Evolutionary conservation across 345 rosid genomes (phyloP).

Genomic region (Bruguiera gymnorhiza): DNA sequence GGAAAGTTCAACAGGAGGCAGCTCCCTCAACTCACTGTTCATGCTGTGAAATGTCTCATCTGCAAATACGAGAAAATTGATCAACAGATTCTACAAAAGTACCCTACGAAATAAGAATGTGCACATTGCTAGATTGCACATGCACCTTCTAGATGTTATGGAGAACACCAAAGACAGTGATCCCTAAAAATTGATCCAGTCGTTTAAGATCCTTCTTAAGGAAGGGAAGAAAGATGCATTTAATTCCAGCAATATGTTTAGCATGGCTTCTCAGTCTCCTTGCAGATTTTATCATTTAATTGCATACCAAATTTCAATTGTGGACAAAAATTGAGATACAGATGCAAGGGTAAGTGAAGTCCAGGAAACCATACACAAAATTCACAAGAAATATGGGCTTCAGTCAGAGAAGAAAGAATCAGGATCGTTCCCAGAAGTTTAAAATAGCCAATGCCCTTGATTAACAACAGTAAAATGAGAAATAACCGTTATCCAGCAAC

Average conservation of each 20-base stretch:
- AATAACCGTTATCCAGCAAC: background rate
- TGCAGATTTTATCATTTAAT: too few species aligned
- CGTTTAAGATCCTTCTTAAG: too few species aligned
- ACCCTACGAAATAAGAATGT: background rate
- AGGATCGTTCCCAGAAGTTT: background rate
- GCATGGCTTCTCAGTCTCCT: too few species aligned
- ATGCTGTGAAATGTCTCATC: conserved; percentile 78
- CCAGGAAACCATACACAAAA: background rate
- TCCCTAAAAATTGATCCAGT: too few species aligned
- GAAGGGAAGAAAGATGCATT: too few species aligned
- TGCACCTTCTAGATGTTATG: background rate
- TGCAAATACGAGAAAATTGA: conserved; percentile 31
- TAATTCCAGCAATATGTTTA: too few species aligned
- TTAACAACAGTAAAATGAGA: background rate
- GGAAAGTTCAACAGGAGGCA: conserved; percentile 89
- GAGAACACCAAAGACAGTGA: too few species aligned
- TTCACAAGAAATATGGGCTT: background rate
- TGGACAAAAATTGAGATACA: too few species aligned
- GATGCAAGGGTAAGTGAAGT: too few species aligned
- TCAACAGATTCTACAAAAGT: background rate
- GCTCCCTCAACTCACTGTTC: conserved; percentile 84
- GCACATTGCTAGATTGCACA: background rate
- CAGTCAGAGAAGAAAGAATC: background rate
- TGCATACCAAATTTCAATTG: too few species aligned
- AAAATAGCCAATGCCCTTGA: conserved; percentile 1